These are phyloP conservation scores for Chamaecyparis obtusa DNA, from an alignment of 75 land plant genomes.

Conservation along the genomic window DNA sequence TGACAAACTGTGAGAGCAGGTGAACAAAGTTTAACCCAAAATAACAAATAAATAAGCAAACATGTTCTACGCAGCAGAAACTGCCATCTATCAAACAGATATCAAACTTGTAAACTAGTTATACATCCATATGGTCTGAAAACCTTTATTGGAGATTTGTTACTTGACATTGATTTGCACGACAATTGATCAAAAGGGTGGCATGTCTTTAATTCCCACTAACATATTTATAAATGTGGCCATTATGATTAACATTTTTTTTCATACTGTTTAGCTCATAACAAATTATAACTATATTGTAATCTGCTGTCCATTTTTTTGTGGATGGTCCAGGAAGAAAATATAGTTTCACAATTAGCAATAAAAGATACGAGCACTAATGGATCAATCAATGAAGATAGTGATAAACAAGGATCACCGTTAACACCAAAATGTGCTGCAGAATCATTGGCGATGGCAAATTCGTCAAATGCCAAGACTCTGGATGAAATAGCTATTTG, in stretches of 20 bases:
- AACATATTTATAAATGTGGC: constrained; percentile 5
- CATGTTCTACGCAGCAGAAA: too few species aligned
- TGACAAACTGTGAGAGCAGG: too few species aligned
- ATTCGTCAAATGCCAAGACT: neutral
- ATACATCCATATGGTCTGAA: too few species aligned
- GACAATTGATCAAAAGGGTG: too few species aligned
- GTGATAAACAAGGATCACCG: neutral
- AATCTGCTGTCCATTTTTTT: neutral
- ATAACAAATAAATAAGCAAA: too few species aligned
- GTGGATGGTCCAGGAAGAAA: constrained; percentile 4
- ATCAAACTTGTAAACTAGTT: too few species aligned
- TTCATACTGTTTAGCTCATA: neutral
- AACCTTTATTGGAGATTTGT: too few species aligned
- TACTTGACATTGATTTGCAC: too few species aligned
- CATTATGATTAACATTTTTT: neutral
- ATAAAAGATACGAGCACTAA: neutral
- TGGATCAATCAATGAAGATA: constrained; percentile 9
- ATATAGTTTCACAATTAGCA: neutral
- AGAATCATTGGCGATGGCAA: neutral
- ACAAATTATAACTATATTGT: neutral
- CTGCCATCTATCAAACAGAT: too few species aligned
- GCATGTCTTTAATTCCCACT: too few species aligned
- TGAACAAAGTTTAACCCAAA: too few species aligned
- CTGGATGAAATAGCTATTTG: constrained; percentile 15
- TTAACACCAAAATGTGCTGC: neutral